A percentile compares a stretch with the other conserved stretches of the same genome.
Conservation (phyloP, 2,329 filamentous ascomycete species). For the Exophiala calicioides region DNA sequence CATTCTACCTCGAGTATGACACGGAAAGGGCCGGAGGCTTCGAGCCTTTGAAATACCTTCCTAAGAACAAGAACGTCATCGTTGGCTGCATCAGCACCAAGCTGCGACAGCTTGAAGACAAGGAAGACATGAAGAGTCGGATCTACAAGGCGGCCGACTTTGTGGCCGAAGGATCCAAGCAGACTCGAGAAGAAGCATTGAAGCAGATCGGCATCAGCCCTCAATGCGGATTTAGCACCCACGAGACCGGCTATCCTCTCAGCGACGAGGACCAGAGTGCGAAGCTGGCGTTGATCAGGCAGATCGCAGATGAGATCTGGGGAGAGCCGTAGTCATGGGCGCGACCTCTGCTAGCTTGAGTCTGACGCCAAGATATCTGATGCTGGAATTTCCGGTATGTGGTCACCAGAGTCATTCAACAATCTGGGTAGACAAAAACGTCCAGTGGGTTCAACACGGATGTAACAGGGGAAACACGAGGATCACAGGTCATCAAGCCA, state of each 20-base stretch:
- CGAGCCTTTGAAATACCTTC: slow-evolving; percentile 59
- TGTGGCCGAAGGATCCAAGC: slow-evolving; percentile 63
- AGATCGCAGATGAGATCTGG: slow-evolving; percentile 70
- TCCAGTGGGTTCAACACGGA: slow-evolving; percentile 13
- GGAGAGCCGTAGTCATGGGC: slow-evolving; percentile 51
- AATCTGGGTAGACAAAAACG: slow-evolving; percentile 18
- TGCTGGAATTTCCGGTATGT: background rate
- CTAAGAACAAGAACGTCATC: slow-evolving; percentile 60
- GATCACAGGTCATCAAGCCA: background rate
- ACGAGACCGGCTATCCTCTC: slow-evolving; percentile 68
- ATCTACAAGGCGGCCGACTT: slow-evolving; percentile 62
- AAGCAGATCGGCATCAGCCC: slow-evolving; percentile 64
- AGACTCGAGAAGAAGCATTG: slow-evolving; percentile 64
- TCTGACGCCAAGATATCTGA: no score
- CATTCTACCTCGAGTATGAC: slow-evolving; percentile 66
- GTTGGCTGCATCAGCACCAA: slow-evolving; percentile 62
- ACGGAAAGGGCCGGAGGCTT: slow-evolving; percentile 62
- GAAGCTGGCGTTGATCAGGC: slow-evolving; percentile 66
- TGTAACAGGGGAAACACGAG: background rate
- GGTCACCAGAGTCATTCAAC: slow-evolving; percentile 18
- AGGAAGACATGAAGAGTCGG: slow-evolving; percentile 58
- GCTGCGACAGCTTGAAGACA: slow-evolving; percentile 58
- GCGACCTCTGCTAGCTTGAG: no score
- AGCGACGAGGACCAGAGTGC: slow-evolving; percentile 66
- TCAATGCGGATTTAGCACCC: slow-evolving; percentile 69